These are phyloP conservation scores for Fulvia fulva DNA, from an alignment of 2,329 filamentous ascomycete species.

Conservation along the genomic window DNA sequence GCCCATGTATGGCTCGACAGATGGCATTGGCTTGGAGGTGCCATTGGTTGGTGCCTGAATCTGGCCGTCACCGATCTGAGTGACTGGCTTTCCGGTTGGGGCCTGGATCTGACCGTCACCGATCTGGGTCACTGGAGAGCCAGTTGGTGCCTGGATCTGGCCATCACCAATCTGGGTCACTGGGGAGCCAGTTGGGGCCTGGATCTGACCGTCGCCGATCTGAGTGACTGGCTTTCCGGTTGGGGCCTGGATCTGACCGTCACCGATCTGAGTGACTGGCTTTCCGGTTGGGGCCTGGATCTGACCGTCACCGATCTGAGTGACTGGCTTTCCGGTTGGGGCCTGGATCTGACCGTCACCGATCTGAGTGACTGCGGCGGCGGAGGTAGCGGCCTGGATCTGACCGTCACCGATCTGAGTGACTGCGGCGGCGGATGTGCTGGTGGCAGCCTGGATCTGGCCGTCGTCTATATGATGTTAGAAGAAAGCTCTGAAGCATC, in stretches of 20 bases:
- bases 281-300: constrained; percentile 12
- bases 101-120: constrained; percentile 25
- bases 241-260: constrained; percentile 17
- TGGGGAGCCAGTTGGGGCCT: constrained; percentile 19
- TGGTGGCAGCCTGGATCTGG: constrained; percentile 33
- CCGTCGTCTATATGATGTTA: constrained; percentile 36
- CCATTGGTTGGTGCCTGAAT: constrained; percentile 12
- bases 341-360: constrained; percentile 38
- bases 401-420: constrained; percentile 35
- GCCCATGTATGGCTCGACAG: constrained; percentile 28
- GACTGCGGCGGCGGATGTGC: constrained; percentile 16
- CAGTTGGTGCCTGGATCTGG: constrained; percentile 18
- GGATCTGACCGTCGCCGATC: constrained; percentile 29
- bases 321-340: constrained; percentile 15
- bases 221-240: constrained; percentile 24
- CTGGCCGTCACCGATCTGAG: constrained; percentile 29
- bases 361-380: constrained; percentile 25
- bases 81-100: constrained; percentile 17
- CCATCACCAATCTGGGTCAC: constrained; percentile 29
- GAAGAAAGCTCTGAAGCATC: neutral
- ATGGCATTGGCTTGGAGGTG: constrained; percentile 10
- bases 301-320: constrained; percentile 28
- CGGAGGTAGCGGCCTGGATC: constrained; percentile 26
- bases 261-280: constrained; percentile 26
- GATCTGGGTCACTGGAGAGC: constrained; percentile 24